Base-by-base conservation (phyloP, 2,329 filamentous ascomycete genomes). In the Calcarisporium arbuscula region DNA sequence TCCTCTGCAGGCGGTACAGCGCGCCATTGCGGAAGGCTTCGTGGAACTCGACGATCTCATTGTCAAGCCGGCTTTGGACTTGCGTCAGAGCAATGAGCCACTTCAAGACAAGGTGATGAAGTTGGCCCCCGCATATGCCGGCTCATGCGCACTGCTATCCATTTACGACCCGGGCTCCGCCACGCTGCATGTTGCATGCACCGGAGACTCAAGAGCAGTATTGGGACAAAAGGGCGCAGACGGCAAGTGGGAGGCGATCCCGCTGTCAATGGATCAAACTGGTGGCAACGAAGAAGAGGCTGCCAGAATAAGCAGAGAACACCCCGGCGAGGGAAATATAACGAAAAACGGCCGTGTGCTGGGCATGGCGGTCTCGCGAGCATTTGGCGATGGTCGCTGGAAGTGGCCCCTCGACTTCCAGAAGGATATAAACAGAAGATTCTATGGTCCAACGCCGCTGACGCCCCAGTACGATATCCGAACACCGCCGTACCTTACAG, bases 311-410 rank as follows among this genome's bases (percentile, higher is more conserved):
- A 84, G 86, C 21, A 80, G 77, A 44, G 83, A 89, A 48, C 92
- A 98, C 53, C 92, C 92, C 1, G 84, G 83, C 19, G 92, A 98
- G 61, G 82, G 85, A 11, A 72, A 89, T 48, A 92, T 95, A 8
- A 80, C 95, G 26, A 74, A 80, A 28, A 92, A 94, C 48, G 92
- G 92, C 6, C 83, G 92, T 41, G 86, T 98, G 12, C 72, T 98
- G 1, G 85, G 89, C 14, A 70, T 98, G 10, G 92, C 98, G 58
- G 92, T 92, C 4, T 90, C 83, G 14, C 81, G 92, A 43, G 90
- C 94, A 0, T 98, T 98, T 59, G 94, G 92, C 22, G 92, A 98
- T 60, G 90, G 92, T 8, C 82, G 83, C 49, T 98, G 98, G 68
- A 98, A 98, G 62, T 98, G 92, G 92, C 85, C 77, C 39, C 74